phyloP scores from a whole-genome alignment of 208 protist species.

The Trypanosoma platydactyli region DNA sequence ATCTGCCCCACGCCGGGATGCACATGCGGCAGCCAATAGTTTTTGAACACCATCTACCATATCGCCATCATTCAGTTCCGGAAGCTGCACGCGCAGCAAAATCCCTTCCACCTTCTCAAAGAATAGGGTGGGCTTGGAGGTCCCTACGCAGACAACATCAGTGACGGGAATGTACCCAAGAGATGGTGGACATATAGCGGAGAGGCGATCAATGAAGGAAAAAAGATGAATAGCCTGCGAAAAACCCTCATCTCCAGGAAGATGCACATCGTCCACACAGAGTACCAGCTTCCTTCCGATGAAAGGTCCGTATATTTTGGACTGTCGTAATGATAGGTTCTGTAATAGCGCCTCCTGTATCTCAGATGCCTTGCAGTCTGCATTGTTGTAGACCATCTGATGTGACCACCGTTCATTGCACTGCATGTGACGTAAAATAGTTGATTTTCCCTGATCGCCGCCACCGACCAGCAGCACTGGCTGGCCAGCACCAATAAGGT shows the following conservation, averaged over 20 bases:
- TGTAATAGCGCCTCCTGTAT: conserved; percentile 65
- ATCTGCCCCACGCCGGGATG: conserved; percentile 46
- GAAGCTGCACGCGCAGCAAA: conserved; percentile 42
- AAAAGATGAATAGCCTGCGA: conserved; percentile 56
- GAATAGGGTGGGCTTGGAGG: conserved; percentile 9
- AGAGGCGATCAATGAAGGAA: conserved; percentile 64
- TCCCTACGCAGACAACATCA: conserved; percentile 66
- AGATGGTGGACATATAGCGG: conserved; percentile 55
- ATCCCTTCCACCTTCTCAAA: conserved; percentile 14
- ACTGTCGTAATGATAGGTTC: conserved; percentile 45
- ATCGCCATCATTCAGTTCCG: conserved; percentile 58
- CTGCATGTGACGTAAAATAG: conserved; percentile 58
- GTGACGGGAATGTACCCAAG: conserved; percentile 52
- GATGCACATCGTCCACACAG: conserved; percentile 86
- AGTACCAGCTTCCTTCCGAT: conserved; percentile 72
- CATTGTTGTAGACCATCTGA: conserved; percentile 53
- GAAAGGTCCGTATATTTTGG: conserved; percentile 53
- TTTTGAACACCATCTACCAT: conserved; percentile 48
- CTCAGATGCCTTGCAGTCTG: conserved; percentile 35
- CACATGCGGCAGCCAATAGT: conserved; percentile 58
- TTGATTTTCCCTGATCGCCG: conserved; percentile 62
- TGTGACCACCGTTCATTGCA: conserved; percentile 59
- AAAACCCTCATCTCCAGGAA: conserved; percentile 31
- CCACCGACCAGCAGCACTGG: conserved; percentile 62
- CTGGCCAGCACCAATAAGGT: conserved; percentile 74